Percentiles rank a stretch among this genome's conserved stretches.
Conservation (phyloP, 179 eudicot species). For the Silene coronaria region DNA sequence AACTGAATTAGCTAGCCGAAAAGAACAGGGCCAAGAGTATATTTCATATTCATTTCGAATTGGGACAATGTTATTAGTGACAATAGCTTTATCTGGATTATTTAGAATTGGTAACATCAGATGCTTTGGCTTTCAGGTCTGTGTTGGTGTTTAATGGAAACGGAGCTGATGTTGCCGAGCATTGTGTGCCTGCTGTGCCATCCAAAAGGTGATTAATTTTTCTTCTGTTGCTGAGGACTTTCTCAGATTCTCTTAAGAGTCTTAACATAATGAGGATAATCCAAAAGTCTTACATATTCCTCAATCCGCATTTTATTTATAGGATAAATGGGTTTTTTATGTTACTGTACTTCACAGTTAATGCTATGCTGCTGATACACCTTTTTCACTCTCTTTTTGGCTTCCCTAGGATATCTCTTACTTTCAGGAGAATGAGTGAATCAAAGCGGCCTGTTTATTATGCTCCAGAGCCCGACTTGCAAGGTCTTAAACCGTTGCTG, state of each 20-base stretch:
- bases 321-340: background rate
- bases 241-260: background rate
- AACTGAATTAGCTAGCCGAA: too few species aligned
- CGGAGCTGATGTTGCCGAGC: constrained; percentile 48
- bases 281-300: too few species aligned
- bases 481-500: constrained; percentile 48
- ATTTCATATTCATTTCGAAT: too few species aligned
- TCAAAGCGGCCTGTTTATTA: constrained; percentile 55
- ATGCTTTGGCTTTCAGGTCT: constrained; percentile 28
- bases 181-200: constrained; percentile 51
- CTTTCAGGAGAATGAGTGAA: constrained; percentile 83
- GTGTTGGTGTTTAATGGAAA: constrained; percentile 43
- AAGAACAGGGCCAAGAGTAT: too few species aligned
- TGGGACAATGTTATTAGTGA: too few species aligned
- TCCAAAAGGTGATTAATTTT: constrained; percentile 27
- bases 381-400: background rate
- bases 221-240: background rate
- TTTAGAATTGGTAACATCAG: background rate
- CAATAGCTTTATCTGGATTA: too few species aligned
- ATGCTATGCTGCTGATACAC: background rate
- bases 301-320: too few species aligned
- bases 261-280: too few species aligned
- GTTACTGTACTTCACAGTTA: background rate
- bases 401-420: constrained; percentile 63
- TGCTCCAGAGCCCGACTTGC: constrained; percentile 59